Evolutionary conservation across 352 stramenopile species (phyloP), one percentile per base, ranked within the genome.

Genomic region (Phytopythium kandeliae): DNA sequence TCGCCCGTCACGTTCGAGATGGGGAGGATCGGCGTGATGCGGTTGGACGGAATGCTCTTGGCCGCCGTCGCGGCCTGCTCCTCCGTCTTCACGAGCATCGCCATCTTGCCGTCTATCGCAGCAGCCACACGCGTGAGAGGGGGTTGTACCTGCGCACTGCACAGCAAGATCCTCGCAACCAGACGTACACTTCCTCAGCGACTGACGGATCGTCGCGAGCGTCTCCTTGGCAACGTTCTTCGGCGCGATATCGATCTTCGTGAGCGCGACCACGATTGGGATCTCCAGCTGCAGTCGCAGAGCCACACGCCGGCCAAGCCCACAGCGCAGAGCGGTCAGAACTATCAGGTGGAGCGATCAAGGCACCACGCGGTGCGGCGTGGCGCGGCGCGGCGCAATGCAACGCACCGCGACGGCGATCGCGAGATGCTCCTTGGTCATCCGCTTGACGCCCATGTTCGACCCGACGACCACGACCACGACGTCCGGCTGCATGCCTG

Each of bases 1-100:
- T 98, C 86, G 21, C 97, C 97, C 12, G 95, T 99, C 11, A 99
- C 97, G 73, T 97, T 98, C 3, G 96, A 99, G 33, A 98, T 93
- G 11, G 96, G 89, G 65, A 99, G 85, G 53, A 99, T 97, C 7
- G 97, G 97, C 34, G 96, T 97, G 40, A 99, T 79, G 34, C 92
- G 80, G 62, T 96, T 96, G 31, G 80, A 95, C 26, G 79, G 80
- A 42, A 98, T 87, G 50, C 84, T 75, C 57, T 96, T 93, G 6
- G 88, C 87, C 11, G 92, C 91, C 2, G 83, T 89, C 36, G 78
- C 55, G 1, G 96, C 85, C 60, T 97, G 79, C 50, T 89, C 78
- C 31, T 67, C 58, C 45, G 68, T 87, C 71, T 97, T 97, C 33
- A 98, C 88, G 9, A 96, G 84, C 76, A 97, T 97, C 33, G 84